A percentile compares a stretch with the other conserved stretches of the same genome.
phyloP scores from a whole-genome alignment of 129 eudicot species.

The Pittosporum tobira region DNA sequence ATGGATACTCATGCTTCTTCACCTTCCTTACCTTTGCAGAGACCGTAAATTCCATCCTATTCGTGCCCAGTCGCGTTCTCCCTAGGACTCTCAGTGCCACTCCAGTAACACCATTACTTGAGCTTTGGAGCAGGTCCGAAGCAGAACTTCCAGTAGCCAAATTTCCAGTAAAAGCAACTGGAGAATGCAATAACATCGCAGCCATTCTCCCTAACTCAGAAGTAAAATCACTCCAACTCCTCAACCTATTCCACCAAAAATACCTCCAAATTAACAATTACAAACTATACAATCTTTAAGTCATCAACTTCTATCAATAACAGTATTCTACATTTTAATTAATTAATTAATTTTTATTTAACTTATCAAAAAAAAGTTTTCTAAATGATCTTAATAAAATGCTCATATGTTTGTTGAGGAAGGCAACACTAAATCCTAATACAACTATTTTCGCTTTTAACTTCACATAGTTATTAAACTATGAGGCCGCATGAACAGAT shows the following conservation, averaged over 20 bases:
- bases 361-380: no score
- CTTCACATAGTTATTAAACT: no score
- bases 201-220: slow-evolving; percentile 49
- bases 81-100: slow-evolving; percentile 53
- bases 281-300: no score
- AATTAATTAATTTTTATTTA: no score
- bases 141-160: slow-evolving; percentile 46
- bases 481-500: no score
- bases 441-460: no score
- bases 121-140: slow-evolving; percentile 72
- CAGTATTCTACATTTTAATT: no score
- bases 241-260: slow-evolving; percentile 15
- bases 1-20: slow-evolving; percentile 72
- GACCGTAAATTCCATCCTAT: slow-evolving; percentile 37
- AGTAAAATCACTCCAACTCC: slow-evolving; percentile 19
- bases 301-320: no score
- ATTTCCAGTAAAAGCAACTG: slow-evolving; percentile 39
- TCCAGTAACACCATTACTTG: slow-evolving; percentile 47
- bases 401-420: no score
- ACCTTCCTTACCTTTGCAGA: slow-evolving; percentile 48
- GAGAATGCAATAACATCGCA: slow-evolving; percentile 39
- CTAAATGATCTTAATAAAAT: no score
- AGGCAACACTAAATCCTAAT: no score
- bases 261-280: no score
- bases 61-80: slow-evolving; percentile 35